Evolutionary conservation across 768 basidiomycete genomes (phyloP).

Genomic region (Trichaptum fuscoviolaceum): DNA sequence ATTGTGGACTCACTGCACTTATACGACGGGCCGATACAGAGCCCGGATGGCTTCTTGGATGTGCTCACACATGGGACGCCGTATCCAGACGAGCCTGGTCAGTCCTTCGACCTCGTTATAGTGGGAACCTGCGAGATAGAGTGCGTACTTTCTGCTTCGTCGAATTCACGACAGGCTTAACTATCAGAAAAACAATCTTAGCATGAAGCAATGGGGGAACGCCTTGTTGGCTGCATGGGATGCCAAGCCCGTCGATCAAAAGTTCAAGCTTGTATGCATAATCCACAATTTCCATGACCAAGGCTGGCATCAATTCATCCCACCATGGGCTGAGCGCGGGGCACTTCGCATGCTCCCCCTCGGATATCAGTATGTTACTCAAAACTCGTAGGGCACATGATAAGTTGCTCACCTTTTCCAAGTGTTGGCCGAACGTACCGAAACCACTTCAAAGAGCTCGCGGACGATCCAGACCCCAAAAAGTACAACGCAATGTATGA

Average conservation of each 20-base stretch:
- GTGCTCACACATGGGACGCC: slow-evolving; percentile 20
- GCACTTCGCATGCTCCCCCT: slow-evolving; percentile 35
- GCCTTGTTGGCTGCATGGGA: slow-evolving; percentile 32
- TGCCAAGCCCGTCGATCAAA: slow-evolving; percentile 26
- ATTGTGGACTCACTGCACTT: slow-evolving; percentile 28
- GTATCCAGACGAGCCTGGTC: not conserved
- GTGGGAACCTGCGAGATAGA: slow-evolving; percentile 42
- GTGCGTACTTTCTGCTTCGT: slow-evolving; percentile 20
- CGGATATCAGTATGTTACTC: slow-evolving; percentile 32
- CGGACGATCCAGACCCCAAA: slow-evolving; percentile 27
- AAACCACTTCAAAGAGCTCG: slow-evolving; percentile 23
- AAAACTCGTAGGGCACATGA: not conserved
- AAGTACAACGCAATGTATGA: slow-evolving; percentile 30
- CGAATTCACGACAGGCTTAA: too few relatives aligned
- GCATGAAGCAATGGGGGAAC: slow-evolving; percentile 21
- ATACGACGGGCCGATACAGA: slow-evolving; percentile 24
- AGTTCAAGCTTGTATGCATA: slow-evolving; percentile 37
- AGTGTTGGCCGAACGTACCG: slow-evolving; percentile 30
- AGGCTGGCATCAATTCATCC: slow-evolving; percentile 27
- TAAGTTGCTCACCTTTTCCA: not conserved
- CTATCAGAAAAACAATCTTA: slow-evolving; percentile 7
- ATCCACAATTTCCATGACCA: slow-evolving; percentile 32
- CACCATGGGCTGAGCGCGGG: slow-evolving; percentile 32
- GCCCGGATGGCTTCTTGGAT: slow-evolving; percentile 22
- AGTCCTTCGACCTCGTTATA: slow-evolving; percentile 31